phyloP scores from a whole-genome alignment of 1,139 yeast genomes.

The Diutina sp. region DNA sequence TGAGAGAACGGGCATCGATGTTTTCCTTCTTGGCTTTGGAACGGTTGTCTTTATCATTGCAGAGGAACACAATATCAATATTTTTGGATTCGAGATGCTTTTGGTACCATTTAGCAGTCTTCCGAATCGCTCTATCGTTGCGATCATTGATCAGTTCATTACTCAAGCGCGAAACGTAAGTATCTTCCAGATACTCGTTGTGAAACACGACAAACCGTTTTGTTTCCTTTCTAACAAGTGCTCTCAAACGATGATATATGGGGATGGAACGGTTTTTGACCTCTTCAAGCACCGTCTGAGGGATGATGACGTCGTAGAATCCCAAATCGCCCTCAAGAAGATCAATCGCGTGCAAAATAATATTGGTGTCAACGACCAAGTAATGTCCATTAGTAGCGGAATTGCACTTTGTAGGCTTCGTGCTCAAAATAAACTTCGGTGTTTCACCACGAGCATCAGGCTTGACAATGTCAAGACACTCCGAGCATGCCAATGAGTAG shows the following conservation, averaged over 20 bases:
- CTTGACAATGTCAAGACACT: slow-evolving; percentile 43
- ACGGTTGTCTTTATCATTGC: slow-evolving; percentile 67
- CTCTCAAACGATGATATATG: slow-evolving; percentile 71
- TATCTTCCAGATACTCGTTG: slow-evolving; percentile 73
- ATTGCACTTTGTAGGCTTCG: slow-evolving; percentile 29
- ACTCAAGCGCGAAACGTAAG: slow-evolving; percentile 49
- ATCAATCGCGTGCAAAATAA: slow-evolving; percentile 82
- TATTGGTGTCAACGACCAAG: slow-evolving; percentile 76
- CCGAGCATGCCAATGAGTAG: slow-evolving; percentile 55
- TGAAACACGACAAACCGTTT: slow-evolving; percentile 87
- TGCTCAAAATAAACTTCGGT: slow-evolving; percentile 38
- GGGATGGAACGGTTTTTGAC: slow-evolving; percentile 83
- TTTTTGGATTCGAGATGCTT: slow-evolving; percentile 39
- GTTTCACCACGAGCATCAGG: slow-evolving; percentile 44
- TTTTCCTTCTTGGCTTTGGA: slow-evolving; percentile 43
- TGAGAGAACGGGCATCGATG: slow-evolving; percentile 41
- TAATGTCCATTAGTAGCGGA: slow-evolving; percentile 39
- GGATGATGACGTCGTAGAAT: slow-evolving; percentile 81
- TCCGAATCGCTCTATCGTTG: slow-evolving; percentile 84
- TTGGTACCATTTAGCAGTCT: slow-evolving; percentile 59
- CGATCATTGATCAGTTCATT: slow-evolving; percentile 79
- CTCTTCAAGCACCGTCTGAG: slow-evolving; percentile 91
- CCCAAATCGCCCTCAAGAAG: slow-evolving; percentile 66
- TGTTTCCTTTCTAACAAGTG: slow-evolving; percentile 62
- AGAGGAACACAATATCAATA: slow-evolving; percentile 49